Evolutionary conservation across 2,329 filamentous ascomycete genomes (phyloP).

Genomic region (Cyanodermella asteris): DNA sequence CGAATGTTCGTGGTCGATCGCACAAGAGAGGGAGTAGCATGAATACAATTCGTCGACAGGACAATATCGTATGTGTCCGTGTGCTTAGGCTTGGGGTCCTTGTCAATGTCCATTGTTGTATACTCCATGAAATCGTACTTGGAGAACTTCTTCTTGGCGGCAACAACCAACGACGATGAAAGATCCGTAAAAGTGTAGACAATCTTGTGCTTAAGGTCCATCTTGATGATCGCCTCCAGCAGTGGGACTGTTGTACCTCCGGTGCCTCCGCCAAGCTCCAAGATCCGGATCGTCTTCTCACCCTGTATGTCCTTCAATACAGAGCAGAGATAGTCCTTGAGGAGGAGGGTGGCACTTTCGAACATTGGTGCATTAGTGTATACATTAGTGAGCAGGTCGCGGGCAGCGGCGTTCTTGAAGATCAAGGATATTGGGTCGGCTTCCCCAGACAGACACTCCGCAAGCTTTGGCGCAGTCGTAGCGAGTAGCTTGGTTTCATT

Average conservation of each 20-base stretch:
- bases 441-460: conserved; percentile 17
- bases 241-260: conserved; percentile 18
- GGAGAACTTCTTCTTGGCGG: conserved; percentile 6
- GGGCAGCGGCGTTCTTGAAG: conserved; percentile 14
- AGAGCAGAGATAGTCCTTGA: conserved; percentile 3
- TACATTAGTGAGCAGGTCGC: conserved; percentile 14
- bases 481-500: conserved; percentile 14
- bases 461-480: conserved; percentile 15
- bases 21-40: conserved; percentile 9
- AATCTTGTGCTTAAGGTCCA: conserved; percentile 8
- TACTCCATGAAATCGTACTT: conserved; percentile 7
- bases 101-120: conserved; percentile 8
- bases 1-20: conserved; percentile 5
- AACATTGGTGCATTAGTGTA: conserved; percentile 14
- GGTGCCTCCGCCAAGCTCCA: conserved; percentile 24
- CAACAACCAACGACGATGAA: conserved; percentile 12
- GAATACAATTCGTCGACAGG: conserved; percentile 10
- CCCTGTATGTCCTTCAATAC: conserved; percentile 11
- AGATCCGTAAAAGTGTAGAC: conserved; percentile 26
- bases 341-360: conserved; percentile 5
- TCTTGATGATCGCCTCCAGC: conserved; percentile 1
- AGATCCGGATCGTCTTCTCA: conserved; percentile 9
- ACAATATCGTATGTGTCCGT: conserved; percentile 7
- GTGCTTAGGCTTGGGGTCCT: conserved; percentile 3
- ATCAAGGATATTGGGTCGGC: conserved; percentile 18